phyloP scores from a whole-genome alignment of 352 stramenopile genomes.

The Pythium myriotylum region DNA sequence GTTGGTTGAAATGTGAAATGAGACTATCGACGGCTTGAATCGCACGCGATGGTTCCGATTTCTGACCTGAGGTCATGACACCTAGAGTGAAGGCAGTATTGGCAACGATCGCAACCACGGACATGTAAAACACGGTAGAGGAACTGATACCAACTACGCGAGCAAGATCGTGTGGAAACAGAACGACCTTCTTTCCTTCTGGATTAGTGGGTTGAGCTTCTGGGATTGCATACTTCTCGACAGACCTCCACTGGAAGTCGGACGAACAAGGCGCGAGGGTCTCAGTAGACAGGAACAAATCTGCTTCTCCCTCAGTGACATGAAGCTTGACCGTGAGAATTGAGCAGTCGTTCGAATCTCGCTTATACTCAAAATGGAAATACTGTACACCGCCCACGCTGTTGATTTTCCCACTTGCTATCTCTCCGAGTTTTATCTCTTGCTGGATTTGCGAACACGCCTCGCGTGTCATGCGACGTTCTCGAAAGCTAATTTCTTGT shows the following conservation, averaged over 20 bases:
- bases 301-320: conserved; percentile 43
- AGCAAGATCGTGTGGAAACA: conserved; percentile 59
- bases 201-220: background rate
- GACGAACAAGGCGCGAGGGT: conserved; percentile 63
- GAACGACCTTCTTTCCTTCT: conserved; percentile 47
- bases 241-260: conserved; percentile 70
- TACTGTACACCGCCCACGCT: conserved; percentile 32
- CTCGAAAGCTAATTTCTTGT: conserved; percentile 38
- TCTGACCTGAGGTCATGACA: conserved; percentile 70
- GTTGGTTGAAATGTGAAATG: conserved; percentile 69
- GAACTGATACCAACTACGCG: conserved; percentile 5
- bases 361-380: conserved; percentile 61
- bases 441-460: conserved; percentile 50
- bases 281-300: conserved; percentile 72
- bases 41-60: conserved; percentile 49
- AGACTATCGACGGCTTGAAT: conserved; percentile 69
- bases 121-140: conserved; percentile 52
- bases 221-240: conserved; percentile 1
- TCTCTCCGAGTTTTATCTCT: conserved; percentile 56
- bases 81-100: conserved; percentile 48
- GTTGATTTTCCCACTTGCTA: conserved; percentile 31
- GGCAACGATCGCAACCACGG: conserved; percentile 48
- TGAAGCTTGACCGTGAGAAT: conserved; percentile 72
- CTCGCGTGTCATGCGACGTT: conserved; percentile 56
- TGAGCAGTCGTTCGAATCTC: conserved; percentile 8